Base-by-base conservation (phyloP, 202 grass and related monocot species). In the Miscanthus sacchariflorus region DNA sequence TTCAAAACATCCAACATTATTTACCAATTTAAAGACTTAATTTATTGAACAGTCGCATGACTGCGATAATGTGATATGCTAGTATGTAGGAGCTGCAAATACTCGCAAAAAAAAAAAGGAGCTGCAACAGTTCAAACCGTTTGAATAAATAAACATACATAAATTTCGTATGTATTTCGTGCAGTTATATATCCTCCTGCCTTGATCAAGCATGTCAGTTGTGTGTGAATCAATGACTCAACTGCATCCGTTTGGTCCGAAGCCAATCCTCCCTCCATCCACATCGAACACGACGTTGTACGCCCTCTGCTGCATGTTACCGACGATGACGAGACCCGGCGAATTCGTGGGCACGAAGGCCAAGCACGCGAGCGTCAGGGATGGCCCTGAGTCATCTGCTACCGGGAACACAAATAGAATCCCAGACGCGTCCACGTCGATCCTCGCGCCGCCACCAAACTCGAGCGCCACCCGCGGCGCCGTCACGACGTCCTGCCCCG, bases 251-350 rank as follows among this genome's bases (percentile, higher is more conserved):
- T 61, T 61, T 63, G 76, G 11, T 42, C 5, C 76, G 35, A 94
- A 92, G 21, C 87, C 90, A 19, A 92, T 81, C 33, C 79, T 13
- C 3, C 64, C 84, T 81, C 66, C 84, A 5, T 77, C 58, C 19
- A 83, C 64, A 70, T 94, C 93, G 7, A 94, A 74, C 24, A 91
- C 81, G 12, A 86, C 77, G 50, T 86, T 74, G 76, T 78, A 14
- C 54, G 18, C 35, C 52, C 85, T 87, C 73, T 91, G 89, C 19
- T 94, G 87, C 85, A 94, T 67, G 44, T 95, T 95, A 1, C 93
- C 93, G 5, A 92, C 49, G 40, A 95, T 36, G 77, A 88, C 2
- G 73, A 90, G 4, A 5, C 33, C 54, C 54, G 3, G 0, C 5
- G 18, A 12, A 2, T 13, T 1, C 1, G 5, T 13, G 11, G 50